Evolutionary conservation across 768 basidiomycete genomes (phyloP).

Genomic region (Podaxis carcinomalis): DNA sequence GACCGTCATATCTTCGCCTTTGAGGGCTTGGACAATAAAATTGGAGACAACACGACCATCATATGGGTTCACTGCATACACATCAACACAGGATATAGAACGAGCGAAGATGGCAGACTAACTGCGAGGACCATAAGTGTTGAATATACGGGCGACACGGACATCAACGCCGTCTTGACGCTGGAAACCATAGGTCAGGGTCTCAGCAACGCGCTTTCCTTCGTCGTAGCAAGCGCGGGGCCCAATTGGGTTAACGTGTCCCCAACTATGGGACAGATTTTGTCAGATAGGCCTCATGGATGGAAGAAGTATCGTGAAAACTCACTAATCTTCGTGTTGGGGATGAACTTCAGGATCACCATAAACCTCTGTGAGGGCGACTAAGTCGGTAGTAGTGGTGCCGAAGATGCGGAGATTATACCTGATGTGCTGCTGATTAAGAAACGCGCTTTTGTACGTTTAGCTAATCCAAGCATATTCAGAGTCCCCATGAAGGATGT

Average conservation of each 20-base stretch:
- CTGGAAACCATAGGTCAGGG: conserved; percentile 93
- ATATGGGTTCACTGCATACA: conserved; percentile 77
- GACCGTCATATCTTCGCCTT: conserved; percentile 95
- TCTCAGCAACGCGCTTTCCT: conserved; percentile 98
- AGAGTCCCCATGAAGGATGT: conserved; percentile 98
- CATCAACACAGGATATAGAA: conserved; percentile 19
- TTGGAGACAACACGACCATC: conserved; percentile 99
- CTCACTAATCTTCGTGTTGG: conserved; percentile 92
- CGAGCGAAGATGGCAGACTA: conserved; percentile 22
- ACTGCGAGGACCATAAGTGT: conserved; percentile 90
- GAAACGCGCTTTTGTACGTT: conserved; percentile 96
- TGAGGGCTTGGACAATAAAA: conserved; percentile 96
- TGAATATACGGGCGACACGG: conserved; percentile 97
- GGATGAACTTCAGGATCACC: conserved; percentile 99
- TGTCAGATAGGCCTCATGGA: conserved; percentile 9
- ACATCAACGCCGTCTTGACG: conserved; percentile 94
- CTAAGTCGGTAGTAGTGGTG: conserved; percentile 9
- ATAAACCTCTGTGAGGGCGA: conserved; percentile 72
- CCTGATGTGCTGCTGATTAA: conserved; percentile 93
- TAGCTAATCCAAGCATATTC: conserved; percentile 98
- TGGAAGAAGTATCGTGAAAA: conserved; percentile 6
- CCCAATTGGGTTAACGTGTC: conserved; percentile 97
- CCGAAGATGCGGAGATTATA: conserved; percentile 27
- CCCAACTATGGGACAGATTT: conserved; percentile 61
- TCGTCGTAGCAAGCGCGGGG: conserved; percentile 99